phyloP scores from a whole-genome alignment of 2,329 filamentous ascomycete genomes.

The Diaporthe ilicicola region DNA sequence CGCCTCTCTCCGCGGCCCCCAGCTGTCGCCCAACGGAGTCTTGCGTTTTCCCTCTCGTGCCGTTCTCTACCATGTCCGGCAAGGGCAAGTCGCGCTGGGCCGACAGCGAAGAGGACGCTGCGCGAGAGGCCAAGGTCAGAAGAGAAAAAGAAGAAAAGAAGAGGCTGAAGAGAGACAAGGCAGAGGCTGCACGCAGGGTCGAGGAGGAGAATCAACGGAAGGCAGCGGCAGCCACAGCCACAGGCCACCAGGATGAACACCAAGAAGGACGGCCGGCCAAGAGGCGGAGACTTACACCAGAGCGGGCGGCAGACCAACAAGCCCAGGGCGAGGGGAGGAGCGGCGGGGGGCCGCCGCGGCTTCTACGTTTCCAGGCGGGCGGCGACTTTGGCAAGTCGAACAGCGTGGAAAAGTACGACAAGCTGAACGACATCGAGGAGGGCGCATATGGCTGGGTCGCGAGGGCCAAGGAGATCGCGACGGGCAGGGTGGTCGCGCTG shows the following conservation, averaged over 20 bases:
- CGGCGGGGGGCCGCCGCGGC: conserved; percentile 49
- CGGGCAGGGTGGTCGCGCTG: conserved; percentile 84
- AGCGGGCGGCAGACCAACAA: conserved; percentile 42
- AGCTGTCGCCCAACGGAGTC: not conserved
- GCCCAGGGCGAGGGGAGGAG: conserved; percentile 40
- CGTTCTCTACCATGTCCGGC: conserved; percentile 59
- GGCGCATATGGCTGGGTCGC: conserved; percentile 96
- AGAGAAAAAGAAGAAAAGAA: conserved; percentile 91
- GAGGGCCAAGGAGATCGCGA: conserved; percentile 76
- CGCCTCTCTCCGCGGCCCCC: not conserved
- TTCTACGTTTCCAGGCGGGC: conserved; percentile 74
- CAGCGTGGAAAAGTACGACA: conserved; percentile 88
- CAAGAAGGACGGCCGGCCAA: conserved; percentile 62
- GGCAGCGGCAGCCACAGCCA: conserved; percentile 37
- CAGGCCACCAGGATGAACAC: conserved; percentile 39
- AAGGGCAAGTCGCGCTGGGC: conserved; percentile 85
- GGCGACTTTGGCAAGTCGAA: conserved; percentile 75
- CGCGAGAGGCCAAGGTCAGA: conserved; percentile 75
- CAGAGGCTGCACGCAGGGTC: conserved; percentile 64
- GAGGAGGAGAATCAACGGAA: conserved; percentile 53
- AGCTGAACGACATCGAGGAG: conserved; percentile 96
- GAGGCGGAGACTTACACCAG: conserved; percentile 67
- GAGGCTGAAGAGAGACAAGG: conserved; percentile 80
- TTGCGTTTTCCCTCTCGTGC: not conserved
- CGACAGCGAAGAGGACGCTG: conserved; percentile 82